Evolutionary conservation across 106 monocot species (phyloP), one percentile per base, ranked within the genome.

Genomic region (Apostasia shenzhenica): DNA sequence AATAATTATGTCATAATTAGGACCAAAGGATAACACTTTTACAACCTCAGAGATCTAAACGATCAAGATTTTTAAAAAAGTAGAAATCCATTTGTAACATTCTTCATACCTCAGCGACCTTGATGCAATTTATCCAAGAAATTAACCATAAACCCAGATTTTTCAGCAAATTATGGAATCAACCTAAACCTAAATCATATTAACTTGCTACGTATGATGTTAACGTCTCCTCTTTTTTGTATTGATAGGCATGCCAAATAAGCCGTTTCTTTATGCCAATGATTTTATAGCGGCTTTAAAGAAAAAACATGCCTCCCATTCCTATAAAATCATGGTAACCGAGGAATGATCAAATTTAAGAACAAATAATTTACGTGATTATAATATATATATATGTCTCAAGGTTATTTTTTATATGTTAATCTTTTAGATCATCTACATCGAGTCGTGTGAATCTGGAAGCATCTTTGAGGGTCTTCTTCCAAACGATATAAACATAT

Each of bases 381-480:
- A 6, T 1, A 12, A 6, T 2, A 10, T 11, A 11, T 11, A 11
- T 11, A 11, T 45, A 9, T 63, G 37, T 61, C 10, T 8, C 14
- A 39, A 39, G 11, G 14, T 4, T 26, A 61, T 48, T 65, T 68
- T 40, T 48, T 60, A 4, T 65, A 45, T 11, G 54, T 8, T 53
- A n/a, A 11, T 26, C 26, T 26, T 26, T 26, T 26, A 26, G 26
- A 84, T 91, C 6, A 80, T 91, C 58, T 91, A 91, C 72, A 72
- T 91, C 48, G 91, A 91, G 76, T 82, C 91, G 61, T 91, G 91
- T 82, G 91, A 91, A 82, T 80, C 91, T 47, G 91, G 91, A 46
- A 91, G 91, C 68, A 88, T 91, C n/a, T 91, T 87, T 61, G 84
- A 91, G 54, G 91, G 84, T 14, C 70, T 88, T 57, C 79, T 91